A percentile compares a stretch with the other conserved stretches of the same genome.
Evolutionary conservation across 257 asterid genomes (phyloP).

Genomic region (Petunia axillaris): DNA sequence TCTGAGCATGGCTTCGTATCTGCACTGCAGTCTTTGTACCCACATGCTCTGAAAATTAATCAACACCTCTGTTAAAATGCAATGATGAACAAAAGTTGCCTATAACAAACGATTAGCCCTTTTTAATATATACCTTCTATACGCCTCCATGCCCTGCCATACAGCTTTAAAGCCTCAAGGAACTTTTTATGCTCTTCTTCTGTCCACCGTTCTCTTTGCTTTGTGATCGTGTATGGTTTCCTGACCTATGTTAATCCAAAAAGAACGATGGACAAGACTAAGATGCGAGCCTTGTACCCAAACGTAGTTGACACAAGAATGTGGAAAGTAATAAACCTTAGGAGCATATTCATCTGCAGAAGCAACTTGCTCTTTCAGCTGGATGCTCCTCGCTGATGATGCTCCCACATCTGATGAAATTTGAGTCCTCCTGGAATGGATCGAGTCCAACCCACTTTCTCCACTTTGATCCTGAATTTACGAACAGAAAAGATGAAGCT

Average conservation of each 20-base stretch:
- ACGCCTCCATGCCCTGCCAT: conserved; percentile 93
- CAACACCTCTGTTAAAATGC: conserved; percentile 24
- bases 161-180: conserved; percentile 82
- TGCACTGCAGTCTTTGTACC: conserved; percentile 96
- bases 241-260: conserved; percentile 53
- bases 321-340: conserved; percentile 51
- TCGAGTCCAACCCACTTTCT: conserved; percentile 35
- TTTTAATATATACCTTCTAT: conserved; percentile 67
- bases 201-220: conserved; percentile 94
- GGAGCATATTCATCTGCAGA: conserved; percentile 58
- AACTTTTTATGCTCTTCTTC: conserved; percentile 88
- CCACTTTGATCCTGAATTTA: conserved; percentile 49
- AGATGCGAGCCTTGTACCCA: neutral
- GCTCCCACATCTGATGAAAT: conserved; percentile 37
- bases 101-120: neutral
- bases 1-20: conserved; percentile 97
- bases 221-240: conserved; percentile 84
- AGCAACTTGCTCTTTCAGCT: conserved; percentile 43
- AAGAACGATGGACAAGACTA: neutral
- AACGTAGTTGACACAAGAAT: conserved; percentile 1
- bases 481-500: conserved; percentile 1
- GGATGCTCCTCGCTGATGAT: conserved; percentile 37
- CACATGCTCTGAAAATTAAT: conserved; percentile 64
- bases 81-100: neutral
- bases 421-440: conserved; percentile 30